Evolutionary conservation across 192 early-diverging fungal species (phyloP), one percentile per base, ranked within the genome.

Genomic region (Oehlia diaphana): DNA sequence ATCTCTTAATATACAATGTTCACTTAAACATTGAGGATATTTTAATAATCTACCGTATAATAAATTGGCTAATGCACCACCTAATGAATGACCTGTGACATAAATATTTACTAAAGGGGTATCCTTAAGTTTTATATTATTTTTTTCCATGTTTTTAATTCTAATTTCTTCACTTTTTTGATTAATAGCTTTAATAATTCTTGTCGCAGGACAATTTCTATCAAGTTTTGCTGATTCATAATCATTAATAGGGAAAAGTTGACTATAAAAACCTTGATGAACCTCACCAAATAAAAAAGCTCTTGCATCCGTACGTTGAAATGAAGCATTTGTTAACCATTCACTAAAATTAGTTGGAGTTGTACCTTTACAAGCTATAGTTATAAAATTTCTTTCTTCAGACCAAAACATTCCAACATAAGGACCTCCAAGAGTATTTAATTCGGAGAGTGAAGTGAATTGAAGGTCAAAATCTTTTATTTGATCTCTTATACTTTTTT

Each of bases 61-160:
- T 26, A 88, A 61, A 4, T 79, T 81, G 6, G 83, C 80, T 39
- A 90, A 64, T 3, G 89, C 89, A 37, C 81, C 84, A n/a, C 88
- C 88, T 14, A 89, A 78, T 13, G 88, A 89, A 74, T 89, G 87
- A 10, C 88, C 88, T 10, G 88, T 84, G 12, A 89, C 61, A 84
- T 86, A 89, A 6, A 89, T 78, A 19, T 87, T 85, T 21, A 88
- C 79, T 14, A 80, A 10, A 80, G 77, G 10, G 47, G 69, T 14
- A 73, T 78, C 37, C 76, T 77, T 16, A 58, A 16, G 4, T 53
- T 13, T 4, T 19, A 6, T 58, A 58, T 58, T 2, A 21, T 77
- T 69, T 19, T 35, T 69, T 4, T 42, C 35, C 47, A 72, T 47
- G 16, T 62, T 79, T 14, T 68, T 79, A 4, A 62, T 74, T 13